Base-by-base conservation (phyloP, 768 basidiomycete genomes). In the Rhodotorula kratochvilovae region DNA sequence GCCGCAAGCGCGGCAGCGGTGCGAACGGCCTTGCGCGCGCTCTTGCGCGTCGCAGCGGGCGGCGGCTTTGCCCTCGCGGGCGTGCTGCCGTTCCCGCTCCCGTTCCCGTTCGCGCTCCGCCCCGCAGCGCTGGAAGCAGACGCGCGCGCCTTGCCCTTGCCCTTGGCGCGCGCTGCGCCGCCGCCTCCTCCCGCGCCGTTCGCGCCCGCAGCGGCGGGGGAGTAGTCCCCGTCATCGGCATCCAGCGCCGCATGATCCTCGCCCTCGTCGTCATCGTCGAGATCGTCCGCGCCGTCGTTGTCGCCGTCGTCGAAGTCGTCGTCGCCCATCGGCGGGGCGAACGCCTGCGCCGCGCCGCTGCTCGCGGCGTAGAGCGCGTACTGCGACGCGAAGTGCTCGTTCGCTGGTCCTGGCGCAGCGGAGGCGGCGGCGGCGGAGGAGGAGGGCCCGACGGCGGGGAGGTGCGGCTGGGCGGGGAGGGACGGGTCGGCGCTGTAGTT, bases 111-210 rank as follows among this genome's bases (percentile, higher is more conserved):
- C 42, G 25, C 5, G 2, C 45, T 50, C 8, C 25, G 21, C 31
- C 45, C 31, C 21, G 2, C 17, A 11, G 48, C n/a, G n/a, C n/a
- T n/a, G n/a, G n/a, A n/a, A n/a, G n/a, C n/a, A 50, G n/a, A 3
- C 21, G 48, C 61, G 36, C 36, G 50, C 51, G 33, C 61, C 36
- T 63, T 62, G 19, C 61, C 61, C 61, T 62, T 63, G 36, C 61
- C 61, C 36, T 42, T 63, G 31, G 33, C 53, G 43, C 33, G 42
- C 31, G 33, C 21, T 0, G 27, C 31, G 19, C 27, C 43, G 43
- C 11, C 7, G n/a, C 25, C 43, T 2, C 16, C 27, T 1, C 39
- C 39, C 11, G 25, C 25, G 11, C 36, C 57, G 36, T 59, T 4
- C 48, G 48, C 15, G 27, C 11, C 51, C 51, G 27, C 5, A 4